phyloP scores from a whole-genome alignment of 139 green algal genomes.

The Chlamydomonas sphaeroides region DNA sequence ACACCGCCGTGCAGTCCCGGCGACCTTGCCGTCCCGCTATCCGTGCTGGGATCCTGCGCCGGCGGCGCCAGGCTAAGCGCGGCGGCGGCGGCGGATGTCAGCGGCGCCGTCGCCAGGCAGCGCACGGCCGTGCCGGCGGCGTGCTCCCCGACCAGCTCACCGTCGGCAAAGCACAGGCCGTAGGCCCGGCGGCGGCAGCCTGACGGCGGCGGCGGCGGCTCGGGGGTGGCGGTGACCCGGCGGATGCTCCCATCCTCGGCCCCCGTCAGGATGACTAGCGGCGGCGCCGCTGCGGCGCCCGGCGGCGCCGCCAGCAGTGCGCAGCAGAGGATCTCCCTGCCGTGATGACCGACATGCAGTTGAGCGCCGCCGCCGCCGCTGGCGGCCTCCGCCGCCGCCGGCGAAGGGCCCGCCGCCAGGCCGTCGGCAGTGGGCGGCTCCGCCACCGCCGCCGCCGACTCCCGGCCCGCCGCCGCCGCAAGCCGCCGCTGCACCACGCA shows the following conservation, averaged over 20 bases:
- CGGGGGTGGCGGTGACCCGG: background rate
- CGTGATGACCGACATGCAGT: conserved; percentile 28
- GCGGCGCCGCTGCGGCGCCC: background rate
- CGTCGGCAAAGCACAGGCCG: background rate
- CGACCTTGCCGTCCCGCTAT: too few relatives aligned
- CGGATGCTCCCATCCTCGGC: conserved; percentile 31
- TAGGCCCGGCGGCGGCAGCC: background rate
- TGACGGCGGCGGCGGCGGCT: background rate
- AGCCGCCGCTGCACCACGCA: background rate
- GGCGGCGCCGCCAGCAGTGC: background rate
- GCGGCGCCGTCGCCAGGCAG: conserved; percentile 1
- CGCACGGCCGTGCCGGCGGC: conserved; percentile 28
- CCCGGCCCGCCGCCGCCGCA: background rate
- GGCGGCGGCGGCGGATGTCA: background rate
- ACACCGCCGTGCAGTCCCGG: background rate
- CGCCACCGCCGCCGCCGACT: too few relatives aligned
- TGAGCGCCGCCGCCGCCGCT: background rate
- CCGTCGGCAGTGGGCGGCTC: too few relatives aligned
- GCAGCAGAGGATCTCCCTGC: conserved; percentile 15
- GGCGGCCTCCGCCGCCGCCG: too few relatives aligned
- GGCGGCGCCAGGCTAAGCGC: background rate
- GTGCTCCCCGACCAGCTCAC: conserved; percentile 21
- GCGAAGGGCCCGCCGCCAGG: background rate
- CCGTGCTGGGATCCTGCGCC: background rate
- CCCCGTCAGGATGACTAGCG: conserved; percentile 12